phyloP scores from a whole-genome alignment of 108 stramenopile species.

The Nannochloropsis oceanica region DNA sequence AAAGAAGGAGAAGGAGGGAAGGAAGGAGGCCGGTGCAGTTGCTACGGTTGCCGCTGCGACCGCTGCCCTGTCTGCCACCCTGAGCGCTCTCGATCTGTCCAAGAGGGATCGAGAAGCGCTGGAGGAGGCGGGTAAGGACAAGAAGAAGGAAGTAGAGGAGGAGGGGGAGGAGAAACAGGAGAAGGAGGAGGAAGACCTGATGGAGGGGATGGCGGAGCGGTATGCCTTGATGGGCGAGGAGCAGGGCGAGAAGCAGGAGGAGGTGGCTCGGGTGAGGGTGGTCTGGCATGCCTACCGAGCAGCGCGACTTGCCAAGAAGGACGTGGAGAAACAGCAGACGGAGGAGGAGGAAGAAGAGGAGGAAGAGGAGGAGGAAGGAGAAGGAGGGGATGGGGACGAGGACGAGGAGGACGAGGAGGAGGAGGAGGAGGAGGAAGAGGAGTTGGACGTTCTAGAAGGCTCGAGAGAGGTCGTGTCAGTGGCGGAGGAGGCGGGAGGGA shows the following conservation, averaged over 20 bases:
- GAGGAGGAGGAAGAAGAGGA: constrained; percentile 54
- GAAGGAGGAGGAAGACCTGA: neutral
- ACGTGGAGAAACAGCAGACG: constrained; percentile 41
- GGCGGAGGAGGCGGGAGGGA: neutral
- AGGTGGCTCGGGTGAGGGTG: neutral
- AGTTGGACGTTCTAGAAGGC: constrained; percentile 50
- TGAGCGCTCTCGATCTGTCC: too few relatives aligned
- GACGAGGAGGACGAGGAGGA: constrained; percentile 50
- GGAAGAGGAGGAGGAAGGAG: constrained; percentile 47
- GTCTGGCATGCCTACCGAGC: too few relatives aligned
- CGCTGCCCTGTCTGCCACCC: too few relatives aligned
- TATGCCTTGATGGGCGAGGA: too few relatives aligned
- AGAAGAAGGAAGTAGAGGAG: neutral
- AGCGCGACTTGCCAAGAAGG: too few relatives aligned
- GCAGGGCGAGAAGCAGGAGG: too few relatives aligned
- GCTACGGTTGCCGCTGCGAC: too few relatives aligned
- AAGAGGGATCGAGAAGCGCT: too few relatives aligned
- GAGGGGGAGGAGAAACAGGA: neutral
- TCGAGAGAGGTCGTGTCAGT: constrained; percentile 5
- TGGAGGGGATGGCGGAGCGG: neutral
- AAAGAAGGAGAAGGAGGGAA: too few relatives aligned
- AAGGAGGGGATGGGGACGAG: constrained; percentile 48
- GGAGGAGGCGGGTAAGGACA: too few relatives aligned
- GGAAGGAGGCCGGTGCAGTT: too few relatives aligned
- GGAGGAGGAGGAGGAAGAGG: constrained; percentile 63